Evolutionary conservation across 208 protist species (phyloP).

Genomic region (Lotmaria passim): DNA sequence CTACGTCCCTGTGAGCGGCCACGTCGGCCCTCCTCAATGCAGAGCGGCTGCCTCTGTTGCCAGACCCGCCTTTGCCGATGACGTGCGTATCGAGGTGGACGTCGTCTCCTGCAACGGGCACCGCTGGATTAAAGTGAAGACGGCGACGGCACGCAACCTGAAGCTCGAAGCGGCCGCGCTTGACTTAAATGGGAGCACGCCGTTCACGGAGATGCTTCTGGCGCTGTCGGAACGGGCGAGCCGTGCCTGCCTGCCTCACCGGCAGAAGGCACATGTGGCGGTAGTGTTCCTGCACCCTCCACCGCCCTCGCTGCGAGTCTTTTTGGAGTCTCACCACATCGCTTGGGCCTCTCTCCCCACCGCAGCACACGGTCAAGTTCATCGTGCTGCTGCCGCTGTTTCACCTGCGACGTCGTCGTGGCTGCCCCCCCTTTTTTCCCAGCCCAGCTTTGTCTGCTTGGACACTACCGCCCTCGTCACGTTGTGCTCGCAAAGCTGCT

Average conservation of each 20-base stretch:
- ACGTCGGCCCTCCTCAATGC: not conserved
- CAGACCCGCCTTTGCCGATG: not conserved
- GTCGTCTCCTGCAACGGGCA: slow-evolving; percentile 54
- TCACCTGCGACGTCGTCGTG: not conserved
- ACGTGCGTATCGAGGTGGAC: slow-evolving; percentile 53
- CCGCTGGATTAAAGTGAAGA: slow-evolving; percentile 74
- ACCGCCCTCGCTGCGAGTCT: slow-evolving; percentile 15
- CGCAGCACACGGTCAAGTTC: not conserved
- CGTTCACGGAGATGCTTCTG: slow-evolving; percentile 32
- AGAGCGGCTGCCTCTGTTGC: not conserved
- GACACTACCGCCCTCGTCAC: slow-evolving; percentile 79
- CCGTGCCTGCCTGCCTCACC: slow-evolving; percentile 32
- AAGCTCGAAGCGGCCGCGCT: slow-evolving; percentile 25
- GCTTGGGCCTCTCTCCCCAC: slow-evolving; percentile 9
- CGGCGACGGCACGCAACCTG: slow-evolving; percentile 33
- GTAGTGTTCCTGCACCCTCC: slow-evolving; percentile 38
- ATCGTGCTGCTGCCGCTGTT: not conserved
- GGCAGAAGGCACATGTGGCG: slow-evolving; percentile 31
- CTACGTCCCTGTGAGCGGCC: slow-evolving; percentile 31
- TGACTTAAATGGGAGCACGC: slow-evolving; percentile 26
- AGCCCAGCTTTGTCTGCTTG: slow-evolving; percentile 52
- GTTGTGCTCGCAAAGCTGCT: slow-evolving; percentile 75
- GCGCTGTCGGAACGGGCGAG: slow-evolving; percentile 29
- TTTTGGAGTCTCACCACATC: slow-evolving; percentile 16
- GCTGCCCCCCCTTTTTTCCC: slow-evolving; percentile 23